A percentile compares a stretch with the other conserved stretches of the same genome.
phyloP scores from a whole-genome alignment of 2,329 filamentous ascomycete species.

The Thermoascus crustaceus region DNA sequence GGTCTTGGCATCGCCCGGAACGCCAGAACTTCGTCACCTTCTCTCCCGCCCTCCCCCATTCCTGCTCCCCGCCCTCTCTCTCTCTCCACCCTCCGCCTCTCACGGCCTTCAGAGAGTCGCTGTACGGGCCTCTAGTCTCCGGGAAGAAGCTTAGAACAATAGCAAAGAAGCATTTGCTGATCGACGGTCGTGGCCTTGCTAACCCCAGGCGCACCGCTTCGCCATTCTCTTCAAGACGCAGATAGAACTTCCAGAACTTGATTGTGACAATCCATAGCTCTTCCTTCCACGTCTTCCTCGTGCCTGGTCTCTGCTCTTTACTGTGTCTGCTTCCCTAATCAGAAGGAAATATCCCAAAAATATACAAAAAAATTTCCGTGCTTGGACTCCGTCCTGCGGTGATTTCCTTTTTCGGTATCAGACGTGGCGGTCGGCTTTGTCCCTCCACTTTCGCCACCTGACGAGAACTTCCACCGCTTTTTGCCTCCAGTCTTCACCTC shows the following conservation, averaged over 20 bases:
- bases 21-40: conserved; percentile 22
- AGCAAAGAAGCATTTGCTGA: conserved; percentile 5
- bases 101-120: conserved; percentile 2
- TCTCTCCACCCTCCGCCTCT: conserved; percentile 10
- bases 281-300: not conserved
- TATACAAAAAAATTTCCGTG: conserved; percentile 10
- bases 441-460: not conserved
- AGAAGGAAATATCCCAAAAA: conserved; percentile 4
- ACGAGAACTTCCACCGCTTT: conserved; percentile 1
- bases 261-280: conserved; percentile 2
- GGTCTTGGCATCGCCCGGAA: conserved; percentile 35
- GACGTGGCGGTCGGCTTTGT: conserved; percentile 8
- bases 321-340: not conserved
- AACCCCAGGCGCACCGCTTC: conserved; percentile 10
- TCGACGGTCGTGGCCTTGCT: conserved; percentile 8
- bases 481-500: not conserved
- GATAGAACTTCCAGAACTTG: conserved; percentile 15
- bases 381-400: conserved; percentile 3
- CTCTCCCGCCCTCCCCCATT: conserved; percentile 14
- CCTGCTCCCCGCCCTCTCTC: conserved; percentile 12
- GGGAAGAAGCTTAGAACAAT: conserved; percentile 11
- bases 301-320: not conserved
- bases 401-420: conserved; percentile 9
- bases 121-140: conserved; percentile 7
- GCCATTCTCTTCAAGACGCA: conserved; percentile 21